Evolutionary conservation across 306 rosid genomes (phyloP).

Genomic region (Macrotyloma uniflorum): DNA sequence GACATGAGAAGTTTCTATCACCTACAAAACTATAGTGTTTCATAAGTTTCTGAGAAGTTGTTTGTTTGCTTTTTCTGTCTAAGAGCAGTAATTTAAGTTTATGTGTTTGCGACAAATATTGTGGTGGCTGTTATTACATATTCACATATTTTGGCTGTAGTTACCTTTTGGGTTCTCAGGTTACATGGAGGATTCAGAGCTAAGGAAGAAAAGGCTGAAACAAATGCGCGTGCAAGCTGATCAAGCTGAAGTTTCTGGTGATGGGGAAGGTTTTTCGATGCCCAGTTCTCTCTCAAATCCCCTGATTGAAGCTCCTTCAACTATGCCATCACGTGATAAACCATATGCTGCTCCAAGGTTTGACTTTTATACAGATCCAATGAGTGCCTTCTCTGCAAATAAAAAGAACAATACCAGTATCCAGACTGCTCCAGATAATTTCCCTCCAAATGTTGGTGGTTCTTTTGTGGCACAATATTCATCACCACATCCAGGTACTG

Average conservation of each 20-base stretch:
- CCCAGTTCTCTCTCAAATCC: conserved; percentile 78
- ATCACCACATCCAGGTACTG: conserved; percentile 55
- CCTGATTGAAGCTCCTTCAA: conserved; percentile 54
- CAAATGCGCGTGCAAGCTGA: conserved; percentile 79
- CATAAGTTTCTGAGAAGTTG: neutral
- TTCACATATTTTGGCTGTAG: neutral
- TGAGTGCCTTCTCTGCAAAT: conserved; percentile 77
- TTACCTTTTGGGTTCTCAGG: conserved; percentile 35
- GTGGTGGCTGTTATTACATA: neutral
- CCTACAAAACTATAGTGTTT: neutral
- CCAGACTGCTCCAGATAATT: conserved; percentile 43
- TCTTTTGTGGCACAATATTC: conserved; percentile 45
- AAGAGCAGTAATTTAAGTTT: neutral
- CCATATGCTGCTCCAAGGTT: conserved; percentile 66
- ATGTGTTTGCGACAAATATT: neutral
- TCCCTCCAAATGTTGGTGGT: conserved; percentile 37
- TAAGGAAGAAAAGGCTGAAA: conserved; percentile 73
- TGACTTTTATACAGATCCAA: conserved; percentile 87
- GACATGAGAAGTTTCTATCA: neutral
- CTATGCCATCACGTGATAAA: conserved; percentile 29
- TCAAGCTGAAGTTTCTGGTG: conserved; percentile 48
- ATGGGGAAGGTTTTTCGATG: conserved; percentile 31
- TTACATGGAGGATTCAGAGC: conserved; percentile 85
- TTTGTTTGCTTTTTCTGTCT: neutral
- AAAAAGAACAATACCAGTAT: conserved; percentile 41